A percentile compares a stretch with the other conserved stretches of the same genome.
phyloP scores from a whole-genome alignment of 306 rosid species.

The Malus sylvestris region DNA sequence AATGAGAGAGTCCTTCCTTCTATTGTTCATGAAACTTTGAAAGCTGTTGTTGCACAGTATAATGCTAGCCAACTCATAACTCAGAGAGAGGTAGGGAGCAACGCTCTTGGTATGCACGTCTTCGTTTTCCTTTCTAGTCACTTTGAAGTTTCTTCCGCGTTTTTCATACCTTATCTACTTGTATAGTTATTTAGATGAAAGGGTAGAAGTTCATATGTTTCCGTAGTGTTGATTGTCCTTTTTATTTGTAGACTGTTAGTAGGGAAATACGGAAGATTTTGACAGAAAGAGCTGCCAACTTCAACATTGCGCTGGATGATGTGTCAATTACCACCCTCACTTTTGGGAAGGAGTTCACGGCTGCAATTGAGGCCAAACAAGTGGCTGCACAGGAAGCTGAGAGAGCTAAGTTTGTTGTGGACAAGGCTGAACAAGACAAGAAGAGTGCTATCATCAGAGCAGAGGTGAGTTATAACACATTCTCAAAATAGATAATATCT shows the following conservation, averaged over 20 bases:
- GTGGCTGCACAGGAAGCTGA: slow-evolving; percentile 99
- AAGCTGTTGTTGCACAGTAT: slow-evolving; percentile 87
- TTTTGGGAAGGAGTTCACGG: slow-evolving; percentile 81
- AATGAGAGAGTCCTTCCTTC: slow-evolving; percentile 94
- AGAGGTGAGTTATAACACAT: slow-evolving; percentile 40
- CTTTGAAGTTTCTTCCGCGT: background rate
- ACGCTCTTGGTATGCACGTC: background rate
- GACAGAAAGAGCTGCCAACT: slow-evolving; percentile 75
- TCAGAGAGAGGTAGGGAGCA: slow-evolving; percentile 71
- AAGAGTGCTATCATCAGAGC: slow-evolving; percentile 87
- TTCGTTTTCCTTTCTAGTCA: background rate
- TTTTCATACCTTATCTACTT: background rate
- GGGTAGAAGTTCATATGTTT: background rate
- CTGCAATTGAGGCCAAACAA: slow-evolving; percentile 97
- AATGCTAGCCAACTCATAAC: slow-evolving; percentile 97
- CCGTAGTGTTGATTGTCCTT: background rate
- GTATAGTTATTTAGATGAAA: background rate
- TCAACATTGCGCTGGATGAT: slow-evolving; percentile 89
- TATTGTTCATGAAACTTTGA: slow-evolving; percentile 85
- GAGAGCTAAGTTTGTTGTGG: slow-evolving; percentile 91
- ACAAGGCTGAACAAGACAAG: slow-evolving; percentile 93
- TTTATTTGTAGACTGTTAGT: slow-evolving; percentile 54
- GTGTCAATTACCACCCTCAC: slow-evolving; percentile 84
- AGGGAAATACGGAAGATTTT: slow-evolving; percentile 77
- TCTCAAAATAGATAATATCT: background rate